A percentile compares a stretch with the other conserved stretches of the same genome.
Conservation (phyloP, 139 green algal species). For the Pleodorina starrii region DNA sequence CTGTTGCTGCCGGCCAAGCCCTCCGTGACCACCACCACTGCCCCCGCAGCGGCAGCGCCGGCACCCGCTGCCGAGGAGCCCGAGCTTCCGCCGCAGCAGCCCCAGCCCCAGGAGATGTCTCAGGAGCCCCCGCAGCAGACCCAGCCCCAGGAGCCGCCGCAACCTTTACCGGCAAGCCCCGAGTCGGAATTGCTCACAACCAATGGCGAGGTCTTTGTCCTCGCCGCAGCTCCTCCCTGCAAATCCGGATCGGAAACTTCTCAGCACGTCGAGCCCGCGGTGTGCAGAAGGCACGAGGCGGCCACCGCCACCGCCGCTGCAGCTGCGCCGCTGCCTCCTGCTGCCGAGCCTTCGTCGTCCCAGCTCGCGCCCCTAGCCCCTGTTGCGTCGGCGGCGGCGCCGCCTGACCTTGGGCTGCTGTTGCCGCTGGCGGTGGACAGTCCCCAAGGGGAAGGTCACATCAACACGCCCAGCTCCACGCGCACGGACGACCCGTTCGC, state of each 20-base stretch:
- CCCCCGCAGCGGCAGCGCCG: not conserved
- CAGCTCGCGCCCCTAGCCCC: too few species aligned
- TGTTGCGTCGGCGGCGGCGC: too few species aligned
- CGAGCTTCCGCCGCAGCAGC: not conserved
- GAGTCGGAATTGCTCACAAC: too few species aligned
- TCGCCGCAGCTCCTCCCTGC: not conserved
- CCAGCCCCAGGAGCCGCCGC: too few species aligned
- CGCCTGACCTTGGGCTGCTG: not conserved
- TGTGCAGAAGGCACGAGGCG: not conserved
- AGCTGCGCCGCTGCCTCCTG: not conserved
- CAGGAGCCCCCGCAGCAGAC: too few species aligned
- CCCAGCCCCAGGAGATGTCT: too few species aligned
- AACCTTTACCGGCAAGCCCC: too few species aligned
- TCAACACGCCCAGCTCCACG: not conserved
- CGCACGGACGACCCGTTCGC: constrained; percentile 29
- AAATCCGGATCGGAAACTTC: too few species aligned
- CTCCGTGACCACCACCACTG: not conserved
- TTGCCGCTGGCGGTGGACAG: not conserved
- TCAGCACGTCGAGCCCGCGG: too few species aligned
- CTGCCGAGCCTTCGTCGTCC: too few species aligned
- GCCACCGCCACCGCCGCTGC: not conserved
- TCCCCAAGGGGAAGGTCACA: not conserved
- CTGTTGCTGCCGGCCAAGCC: not conserved
- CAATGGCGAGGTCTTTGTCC: not conserved
- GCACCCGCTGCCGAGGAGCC: not conserved